These are phyloP conservation scores for Ilyonectria robusta DNA, from an alignment of 2,329 filamentous ascomycete genomes.

Conservation along the genomic window DNA sequence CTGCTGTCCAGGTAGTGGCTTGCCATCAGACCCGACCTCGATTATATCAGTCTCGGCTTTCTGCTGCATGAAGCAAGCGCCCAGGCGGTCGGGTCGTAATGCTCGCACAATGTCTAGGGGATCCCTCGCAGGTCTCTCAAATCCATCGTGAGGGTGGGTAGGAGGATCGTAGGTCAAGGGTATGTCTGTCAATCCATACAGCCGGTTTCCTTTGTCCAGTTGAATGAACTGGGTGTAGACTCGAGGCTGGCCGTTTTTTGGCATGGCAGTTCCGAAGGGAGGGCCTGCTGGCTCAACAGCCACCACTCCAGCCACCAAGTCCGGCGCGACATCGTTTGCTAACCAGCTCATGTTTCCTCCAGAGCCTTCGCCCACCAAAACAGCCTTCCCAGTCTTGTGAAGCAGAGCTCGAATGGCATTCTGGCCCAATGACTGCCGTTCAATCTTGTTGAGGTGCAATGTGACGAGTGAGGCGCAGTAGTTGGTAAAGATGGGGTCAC, in stretches of 20 bases:
- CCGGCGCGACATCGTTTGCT: conserved; percentile 63
- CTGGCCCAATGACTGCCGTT: conserved; percentile 51
- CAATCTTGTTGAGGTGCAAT: conserved; percentile 44
- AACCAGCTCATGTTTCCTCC: conserved; percentile 63
- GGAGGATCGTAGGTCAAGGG: conserved; percentile 60
- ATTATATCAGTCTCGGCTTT: conserved; percentile 22
- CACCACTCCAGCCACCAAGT: conserved; percentile 63
- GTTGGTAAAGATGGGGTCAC: conserved; percentile 63
- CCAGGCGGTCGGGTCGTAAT: conserved; percentile 29
- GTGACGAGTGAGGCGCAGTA: conserved; percentile 62
- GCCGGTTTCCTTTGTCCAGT: conserved; percentile 48
- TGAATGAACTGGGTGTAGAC: conserved; percentile 41
- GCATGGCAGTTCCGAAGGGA: conserved; percentile 56
- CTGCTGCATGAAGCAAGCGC: conserved; percentile 43
- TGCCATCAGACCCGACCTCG: neutral
- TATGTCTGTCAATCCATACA: conserved; percentile 59
- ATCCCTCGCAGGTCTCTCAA: conserved; percentile 16
- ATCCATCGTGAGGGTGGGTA: conserved; percentile 27
- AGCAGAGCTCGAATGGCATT: conserved; percentile 59
- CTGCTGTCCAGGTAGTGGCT: neutral
- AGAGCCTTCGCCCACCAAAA: conserved; percentile 66
- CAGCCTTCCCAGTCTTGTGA: conserved; percentile 56
- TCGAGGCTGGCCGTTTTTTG: conserved; percentile 25
- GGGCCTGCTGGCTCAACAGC: conserved; percentile 68
- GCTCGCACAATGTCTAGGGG: conserved; percentile 36